phyloP scores from a whole-genome alignment of 768 basidiomycete genomes.

The Gloeostereum incarnatum region DNA sequence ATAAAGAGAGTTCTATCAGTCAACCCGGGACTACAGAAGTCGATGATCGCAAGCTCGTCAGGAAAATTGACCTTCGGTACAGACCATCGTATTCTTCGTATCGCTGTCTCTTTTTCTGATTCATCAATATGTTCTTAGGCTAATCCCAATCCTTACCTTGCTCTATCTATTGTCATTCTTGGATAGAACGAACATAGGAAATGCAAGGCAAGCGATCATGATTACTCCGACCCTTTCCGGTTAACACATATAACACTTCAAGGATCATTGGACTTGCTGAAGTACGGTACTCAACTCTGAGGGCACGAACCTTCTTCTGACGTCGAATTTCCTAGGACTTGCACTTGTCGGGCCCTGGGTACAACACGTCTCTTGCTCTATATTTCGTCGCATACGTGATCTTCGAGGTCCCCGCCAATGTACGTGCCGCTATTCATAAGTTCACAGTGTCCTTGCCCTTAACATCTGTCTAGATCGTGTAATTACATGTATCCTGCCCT shows the following conservation, averaged over 20 bases:
- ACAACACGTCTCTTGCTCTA: constrained; percentile 48
- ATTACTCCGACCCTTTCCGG: background rate
- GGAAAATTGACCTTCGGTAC: constrained; percentile 22
- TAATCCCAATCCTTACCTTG: constrained; percentile 29
- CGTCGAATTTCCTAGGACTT: constrained; percentile 29
- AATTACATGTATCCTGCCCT: constrained; percentile 3
- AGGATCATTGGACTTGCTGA: constrained; percentile 46
- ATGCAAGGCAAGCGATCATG: constrained; percentile 20
- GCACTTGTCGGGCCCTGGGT: constrained; percentile 35
- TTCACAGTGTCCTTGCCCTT: constrained; percentile 1
- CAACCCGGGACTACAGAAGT: too few relatives aligned
- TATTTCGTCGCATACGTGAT: constrained; percentile 54
- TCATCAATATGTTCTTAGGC: constrained; percentile 9
- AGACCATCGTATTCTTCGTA: background rate
- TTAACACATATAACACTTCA: background rate
- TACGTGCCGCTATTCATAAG: constrained; percentile 15
- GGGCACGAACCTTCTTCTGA: background rate
- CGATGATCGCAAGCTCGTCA: constrained; percentile 16
- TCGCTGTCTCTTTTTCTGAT: background rate
- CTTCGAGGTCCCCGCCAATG: constrained; percentile 55
- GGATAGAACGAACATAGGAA: constrained; percentile 25
- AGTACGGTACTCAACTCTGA: constrained; percentile 15
- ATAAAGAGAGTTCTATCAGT: too few relatives aligned
- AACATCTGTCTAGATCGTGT: constrained; percentile 40
- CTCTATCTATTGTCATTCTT: constrained; percentile 31